Evolutionary conservation across 345 rosid species (phyloP).

Genomic region (Camelina laxa): DNA sequence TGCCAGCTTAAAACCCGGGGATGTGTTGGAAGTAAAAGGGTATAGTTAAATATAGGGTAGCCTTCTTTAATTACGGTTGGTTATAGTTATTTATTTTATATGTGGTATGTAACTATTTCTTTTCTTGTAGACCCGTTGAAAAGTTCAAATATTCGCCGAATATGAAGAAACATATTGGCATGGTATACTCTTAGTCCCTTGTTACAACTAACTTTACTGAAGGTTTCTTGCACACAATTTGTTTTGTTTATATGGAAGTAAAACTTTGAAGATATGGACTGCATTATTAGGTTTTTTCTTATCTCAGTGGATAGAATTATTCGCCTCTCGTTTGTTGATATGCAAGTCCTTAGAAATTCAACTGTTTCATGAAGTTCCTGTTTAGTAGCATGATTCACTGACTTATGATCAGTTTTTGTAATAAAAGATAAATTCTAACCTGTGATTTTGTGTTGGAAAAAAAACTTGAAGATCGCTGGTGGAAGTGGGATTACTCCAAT

Average conservation of each 20-base stretch:
- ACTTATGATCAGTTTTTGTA: conserved; percentile 15
- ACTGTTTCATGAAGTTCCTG: not conserved
- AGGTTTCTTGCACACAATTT: conserved; percentile 1
- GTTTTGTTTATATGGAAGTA: conserved; percentile 18
- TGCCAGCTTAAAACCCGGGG: conserved; percentile 92
- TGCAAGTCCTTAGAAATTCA: not conserved
- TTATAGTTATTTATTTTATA: conserved; percentile 9
- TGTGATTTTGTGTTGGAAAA: conserved; percentile 21
- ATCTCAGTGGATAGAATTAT: conserved; percentile 5
- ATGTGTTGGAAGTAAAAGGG: conserved; percentile 94
- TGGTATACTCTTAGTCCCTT: conserved; percentile 60
- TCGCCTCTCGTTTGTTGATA: not conserved
- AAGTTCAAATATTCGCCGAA: conserved; percentile 88
- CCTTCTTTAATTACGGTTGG: conserved; percentile 1
- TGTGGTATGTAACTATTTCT: conserved; percentile 21
- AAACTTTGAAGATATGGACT: conserved; percentile 21
- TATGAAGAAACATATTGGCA: conserved; percentile 97
- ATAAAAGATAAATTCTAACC: conserved; percentile 7
- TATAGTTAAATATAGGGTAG: conserved; percentile 40
- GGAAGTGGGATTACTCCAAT: conserved; percentile 97
- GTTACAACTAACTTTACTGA: conserved; percentile 8
- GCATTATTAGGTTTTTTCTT: conserved; percentile 14
- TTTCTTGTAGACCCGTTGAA: conserved; percentile 82
- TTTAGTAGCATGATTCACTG: conserved; percentile 15
- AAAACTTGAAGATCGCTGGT: conserved; percentile 71